Evolutionary conservation across 2,329 filamentous ascomycete species (phyloP), one percentile per base, ranked within the genome.

Genomic region (Gaeumannomyces sp.): DNA sequence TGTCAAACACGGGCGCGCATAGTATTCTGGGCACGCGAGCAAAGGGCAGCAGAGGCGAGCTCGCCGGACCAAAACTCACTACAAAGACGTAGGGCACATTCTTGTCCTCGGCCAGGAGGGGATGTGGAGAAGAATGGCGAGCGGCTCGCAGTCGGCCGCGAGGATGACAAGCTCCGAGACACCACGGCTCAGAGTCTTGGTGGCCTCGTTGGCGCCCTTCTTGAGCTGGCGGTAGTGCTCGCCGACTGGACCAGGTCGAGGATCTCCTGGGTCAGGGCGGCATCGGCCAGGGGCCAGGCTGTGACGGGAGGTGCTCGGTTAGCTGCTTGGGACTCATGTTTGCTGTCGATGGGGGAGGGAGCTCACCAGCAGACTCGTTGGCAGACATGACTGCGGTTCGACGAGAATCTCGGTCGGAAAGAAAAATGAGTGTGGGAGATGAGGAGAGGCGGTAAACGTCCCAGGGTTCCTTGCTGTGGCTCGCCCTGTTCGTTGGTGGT

Each of bases 161-260:
- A 97, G 87, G 71, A 98, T 85, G 74, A 97, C 89, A 69, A 98
- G 82, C 80, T 98, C 94, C 71, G 88, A 88, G 68, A 94, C 93
- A 80, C 94, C 93, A 71, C 94, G 89, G 82, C 95, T 96, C 62
- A 97, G 84, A 1, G 92, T 90, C 84, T 96, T 96, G 75, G 92
- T 96, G 53, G 79, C 82, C 77, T 92, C 90, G 84, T 93, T 94
- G 75, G 91, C 91, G 68, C 92, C 91, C 83, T 95, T 96, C 84
- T 95, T 95, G 70, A 93, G 79, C 83, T 95, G 91, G 63, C 88
- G 84, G 73, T 85, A 83, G 79, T 90, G 73, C 79, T 81, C 64
- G 81, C 87, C 73, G 90, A 88, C 80, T 94, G 91, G 68, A 93
- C 83, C 65, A 93, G 84, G 71, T 96, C 90, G 68, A 97, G 86